Conservation (phyloP, 2,329 filamentous ascomycete genomes). For the Metarhizium humberi region DNA sequence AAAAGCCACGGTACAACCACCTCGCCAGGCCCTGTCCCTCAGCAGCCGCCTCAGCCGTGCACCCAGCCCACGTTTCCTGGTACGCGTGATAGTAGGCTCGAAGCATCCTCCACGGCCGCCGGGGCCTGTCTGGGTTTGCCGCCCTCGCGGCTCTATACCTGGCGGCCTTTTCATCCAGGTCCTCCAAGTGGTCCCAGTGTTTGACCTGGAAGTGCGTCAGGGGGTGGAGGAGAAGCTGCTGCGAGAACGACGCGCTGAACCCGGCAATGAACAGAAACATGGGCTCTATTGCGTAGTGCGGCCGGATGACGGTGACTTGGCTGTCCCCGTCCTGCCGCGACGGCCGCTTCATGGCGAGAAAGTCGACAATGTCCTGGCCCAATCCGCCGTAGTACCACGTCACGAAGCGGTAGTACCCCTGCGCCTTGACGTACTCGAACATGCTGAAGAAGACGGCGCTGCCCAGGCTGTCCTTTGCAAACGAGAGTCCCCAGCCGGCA, state of each 20-base stretch:
- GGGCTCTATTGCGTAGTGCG: constrained; percentile 69
- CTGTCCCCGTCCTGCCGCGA: constrained; percentile 12
- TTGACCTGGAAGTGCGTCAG: constrained; percentile 61
- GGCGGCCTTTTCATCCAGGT: constrained; percentile 53
- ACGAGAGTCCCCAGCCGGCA: constrained; percentile 60
- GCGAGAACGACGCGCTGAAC: constrained; percentile 56
- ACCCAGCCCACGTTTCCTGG: constrained; percentile 55
- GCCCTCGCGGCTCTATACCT: constrained; percentile 28
- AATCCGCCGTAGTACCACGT: constrained; percentile 59
- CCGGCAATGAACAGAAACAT: constrained; percentile 62
- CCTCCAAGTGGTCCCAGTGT: constrained; percentile 65
- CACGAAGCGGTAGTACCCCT: constrained; percentile 61
- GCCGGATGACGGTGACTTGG: constrained; percentile 46
- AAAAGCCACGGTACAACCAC: constrained; percentile 65
- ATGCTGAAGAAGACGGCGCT: constrained; percentile 64
- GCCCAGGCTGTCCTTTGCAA: constrained; percentile 61
- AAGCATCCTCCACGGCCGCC: constrained; percentile 42
- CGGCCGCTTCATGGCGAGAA: constrained; percentile 38
- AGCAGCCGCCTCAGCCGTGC: constrained; percentile 43
- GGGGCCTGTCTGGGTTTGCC: constrained; percentile 22
- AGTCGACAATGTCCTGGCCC: constrained; percentile 40
- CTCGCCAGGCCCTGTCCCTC: constrained; percentile 46
- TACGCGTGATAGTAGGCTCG: constrained; percentile 64
- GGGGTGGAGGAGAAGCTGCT: constrained; percentile 63
- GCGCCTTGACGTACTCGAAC: constrained; percentile 69